Evolutionary conservation across 805 yeast genomes (phyloP), one percentile per base, ranked within the genome.

Genomic region (Sugiyamaella lignohabitans): DNA sequence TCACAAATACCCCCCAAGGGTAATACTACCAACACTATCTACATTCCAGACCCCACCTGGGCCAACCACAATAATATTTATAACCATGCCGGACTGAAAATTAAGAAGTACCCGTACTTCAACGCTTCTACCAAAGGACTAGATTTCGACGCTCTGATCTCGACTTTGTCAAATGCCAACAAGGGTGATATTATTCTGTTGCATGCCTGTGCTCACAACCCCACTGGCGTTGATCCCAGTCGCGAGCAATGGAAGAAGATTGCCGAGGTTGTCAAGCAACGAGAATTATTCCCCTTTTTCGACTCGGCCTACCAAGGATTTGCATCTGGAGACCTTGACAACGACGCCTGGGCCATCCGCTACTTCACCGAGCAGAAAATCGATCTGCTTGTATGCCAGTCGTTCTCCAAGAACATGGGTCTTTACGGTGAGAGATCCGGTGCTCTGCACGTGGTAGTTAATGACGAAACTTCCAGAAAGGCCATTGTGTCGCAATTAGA

Each of bases 341-440:
- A 77, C 50, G 98, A 91, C 59, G 91, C 95, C 5, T 86, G 77
- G 72, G 87, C 97, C 20, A 79, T 84, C 47, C 74, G 88, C 55
- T 58, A 66, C 61, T 74, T 79, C 49, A 66, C 72, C 36, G 64
- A 68, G 17, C 70, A 69, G 47, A 69, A 72, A 34, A 64, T 73
- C 53, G 89, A 91, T 48, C 66, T 85, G 46, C 60, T 87, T 27
- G 76, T 91, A 48, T 88, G 96, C 68, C 98, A 91, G 73, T 88
- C 96, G 6, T 91, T 91, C 67, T 96, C 98, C 47, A 91, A 91
- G 68, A 91, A 93, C 69, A 85, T 85, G 61, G 98, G 98, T 55
- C 82, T 91, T 80, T 91, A 91, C 63, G 98, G 98, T 66, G 98
- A 91, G 73, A 84, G 98, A 72, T 87, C 84, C 29, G 98, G 98